Evolutionary conservation across 805 yeast genomes (phyloP).

Genomic region (Candida tammaniensis): DNA sequence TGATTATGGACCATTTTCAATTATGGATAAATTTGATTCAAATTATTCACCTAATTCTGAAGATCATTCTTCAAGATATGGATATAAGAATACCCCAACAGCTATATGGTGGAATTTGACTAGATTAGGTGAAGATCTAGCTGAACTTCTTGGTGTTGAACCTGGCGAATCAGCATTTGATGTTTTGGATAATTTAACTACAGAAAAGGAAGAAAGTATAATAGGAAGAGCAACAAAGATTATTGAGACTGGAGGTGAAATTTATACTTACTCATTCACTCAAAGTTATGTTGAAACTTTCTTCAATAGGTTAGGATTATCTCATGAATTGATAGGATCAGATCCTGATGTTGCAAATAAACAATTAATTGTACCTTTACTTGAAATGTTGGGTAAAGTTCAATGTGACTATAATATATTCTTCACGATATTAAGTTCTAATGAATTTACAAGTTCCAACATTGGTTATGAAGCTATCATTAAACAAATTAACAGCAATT

Average conservation of each 20-base stretch:
- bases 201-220: constrained; percentile 50
- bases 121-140: constrained; percentile 78
- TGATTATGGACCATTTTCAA: constrained; percentile 94
- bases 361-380: constrained; percentile 53
- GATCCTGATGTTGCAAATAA: constrained; percentile 40
- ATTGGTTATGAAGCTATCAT: constrained; percentile 6
- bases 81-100: constrained; percentile 80
- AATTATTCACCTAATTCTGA: constrained; percentile 87
- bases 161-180: constrained; percentile 40
- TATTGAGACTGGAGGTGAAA: constrained; percentile 61
- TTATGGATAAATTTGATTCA: constrained; percentile 82
- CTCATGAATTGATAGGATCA: constrained; percentile 30
- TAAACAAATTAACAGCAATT: constrained; percentile 1
- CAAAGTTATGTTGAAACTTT: constrained; percentile 55
- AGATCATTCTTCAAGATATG: constrained; percentile 68
- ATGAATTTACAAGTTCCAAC: constrained; percentile 24
- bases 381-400: constrained; percentile 57
- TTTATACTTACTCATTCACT: constrained; percentile 63
- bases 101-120: constrained; percentile 92
- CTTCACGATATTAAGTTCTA: constrained; percentile 60
- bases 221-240: constrained; percentile 61
- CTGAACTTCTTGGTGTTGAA: constrained; percentile 77
- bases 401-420: constrained; percentile 79
- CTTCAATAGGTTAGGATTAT: constrained; percentile 68
- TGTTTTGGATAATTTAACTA: constrained; percentile 40